phyloP scores from a whole-genome alignment of 176 grass and related monocot species.

The Cenchrus americanus region DNA sequence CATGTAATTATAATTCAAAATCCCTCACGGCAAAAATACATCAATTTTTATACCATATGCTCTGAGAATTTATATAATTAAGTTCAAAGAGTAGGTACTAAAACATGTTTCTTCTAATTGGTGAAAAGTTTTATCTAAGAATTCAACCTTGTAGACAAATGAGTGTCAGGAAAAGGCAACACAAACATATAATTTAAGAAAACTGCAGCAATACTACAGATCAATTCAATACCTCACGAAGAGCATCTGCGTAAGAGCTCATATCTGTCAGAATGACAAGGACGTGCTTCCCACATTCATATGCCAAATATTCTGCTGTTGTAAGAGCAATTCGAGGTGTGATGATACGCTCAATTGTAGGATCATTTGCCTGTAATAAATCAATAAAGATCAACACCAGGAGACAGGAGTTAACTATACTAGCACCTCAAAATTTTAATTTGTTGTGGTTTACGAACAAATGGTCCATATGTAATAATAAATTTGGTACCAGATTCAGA shows the following conservation, averaged over 20 bases:
- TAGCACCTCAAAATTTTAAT: constrained; percentile 13
- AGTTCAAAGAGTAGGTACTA: constrained; percentile 15
- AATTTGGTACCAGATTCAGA: constrained; percentile 76
- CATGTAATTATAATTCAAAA: constrained; percentile 22
- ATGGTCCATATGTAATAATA: neutral
- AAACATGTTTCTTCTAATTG: neutral
- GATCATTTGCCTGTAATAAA: constrained; percentile 81
- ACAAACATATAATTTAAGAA: constrained; percentile 24
- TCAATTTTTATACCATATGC: neutral
- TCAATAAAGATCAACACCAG: neutral
- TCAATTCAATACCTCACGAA: constrained; percentile 68
- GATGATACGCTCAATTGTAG: constrained; percentile 94
- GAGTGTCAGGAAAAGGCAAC: neutral
- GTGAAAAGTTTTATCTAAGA: neutral
- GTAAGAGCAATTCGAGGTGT: constrained; percentile 93
- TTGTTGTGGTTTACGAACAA: neutral
- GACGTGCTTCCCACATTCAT: constrained; percentile 92
- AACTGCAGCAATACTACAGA: neutral
- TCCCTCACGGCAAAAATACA: neutral
- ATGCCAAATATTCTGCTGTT: constrained; percentile 92
- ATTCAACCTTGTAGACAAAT: neutral
- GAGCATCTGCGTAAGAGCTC: constrained; percentile 96
- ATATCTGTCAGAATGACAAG: constrained; percentile 96
- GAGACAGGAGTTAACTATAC: neutral
- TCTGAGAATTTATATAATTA: neutral